These are phyloP conservation scores for Rutstroemia sp. DNA, from an alignment of 2,329 filamentous ascomycete species.

Conservation along the genomic window DNA sequence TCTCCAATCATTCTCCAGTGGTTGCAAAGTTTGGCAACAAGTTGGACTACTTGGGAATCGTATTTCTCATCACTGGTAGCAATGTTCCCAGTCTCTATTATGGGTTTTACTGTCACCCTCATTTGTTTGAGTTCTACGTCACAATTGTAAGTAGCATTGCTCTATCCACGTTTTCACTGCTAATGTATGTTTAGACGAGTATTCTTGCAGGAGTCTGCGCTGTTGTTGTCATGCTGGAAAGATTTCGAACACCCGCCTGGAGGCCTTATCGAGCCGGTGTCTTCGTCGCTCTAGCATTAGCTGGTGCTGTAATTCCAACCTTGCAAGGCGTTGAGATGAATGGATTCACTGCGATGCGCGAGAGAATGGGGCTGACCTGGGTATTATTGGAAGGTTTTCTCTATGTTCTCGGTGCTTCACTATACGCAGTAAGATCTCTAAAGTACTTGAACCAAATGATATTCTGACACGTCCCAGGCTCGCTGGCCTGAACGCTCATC, in stretches of 20 bases:
- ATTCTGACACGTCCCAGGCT: constrained; percentile 37
- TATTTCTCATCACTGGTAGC: constrained; percentile 82
- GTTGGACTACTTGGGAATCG: constrained; percentile 90
- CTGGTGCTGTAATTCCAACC: constrained; percentile 69
- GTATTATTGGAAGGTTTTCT: constrained; percentile 70
- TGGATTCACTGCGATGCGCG: constrained; percentile 57
- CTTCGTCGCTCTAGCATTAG: constrained; percentile 83
- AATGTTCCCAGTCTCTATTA: constrained; percentile 87
- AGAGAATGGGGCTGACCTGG: constrained; percentile 75
- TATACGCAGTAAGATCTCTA: constrained; percentile 65
- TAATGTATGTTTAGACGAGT: constrained; percentile 52
- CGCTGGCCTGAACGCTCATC: constrained; percentile 75
- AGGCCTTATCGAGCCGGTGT: constrained; percentile 79
- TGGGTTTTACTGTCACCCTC: constrained; percentile 66
- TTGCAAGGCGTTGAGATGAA: constrained; percentile 66
- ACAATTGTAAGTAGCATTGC: constrained; percentile 25
- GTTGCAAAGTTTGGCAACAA: constrained; percentile 85
- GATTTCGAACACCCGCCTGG: constrained; percentile 77
- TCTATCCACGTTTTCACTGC: background rate
- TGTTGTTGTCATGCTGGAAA: constrained; percentile 68
- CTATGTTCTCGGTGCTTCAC: constrained; percentile 76
- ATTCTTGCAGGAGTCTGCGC: constrained; percentile 70
- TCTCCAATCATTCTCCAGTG: constrained; percentile 73
- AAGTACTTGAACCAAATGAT: background rate
- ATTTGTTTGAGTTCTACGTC: constrained; percentile 64